phyloP scores from a whole-genome alignment of 352 stramenopile species.

The Globisporangium carolinianum region DNA sequence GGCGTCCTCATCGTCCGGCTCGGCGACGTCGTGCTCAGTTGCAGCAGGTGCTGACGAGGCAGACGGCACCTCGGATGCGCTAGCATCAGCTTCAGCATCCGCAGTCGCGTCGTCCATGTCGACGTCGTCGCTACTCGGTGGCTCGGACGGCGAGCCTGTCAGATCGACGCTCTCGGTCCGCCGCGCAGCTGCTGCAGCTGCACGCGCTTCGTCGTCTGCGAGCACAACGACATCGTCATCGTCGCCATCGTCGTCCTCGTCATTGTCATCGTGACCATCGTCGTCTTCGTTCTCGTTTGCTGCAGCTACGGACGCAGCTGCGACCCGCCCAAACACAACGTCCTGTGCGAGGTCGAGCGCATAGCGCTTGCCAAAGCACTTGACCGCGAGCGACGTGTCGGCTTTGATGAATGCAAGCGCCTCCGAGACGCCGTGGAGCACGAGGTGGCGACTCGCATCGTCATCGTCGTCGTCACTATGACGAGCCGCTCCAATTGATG shows the following conservation, averaged over 20 bases:
- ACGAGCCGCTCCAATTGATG: too few relatives aligned
- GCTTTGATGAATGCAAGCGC: slow-evolving; percentile 52
- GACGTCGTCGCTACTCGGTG: slow-evolving; percentile 1
- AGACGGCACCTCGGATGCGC: not conserved
- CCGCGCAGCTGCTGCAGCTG: not conserved
- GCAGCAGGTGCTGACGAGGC: not conserved
- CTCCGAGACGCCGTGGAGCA: slow-evolving; percentile 42
- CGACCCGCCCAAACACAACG: slow-evolving; percentile 22
- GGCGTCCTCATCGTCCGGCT: slow-evolving; percentile 2
- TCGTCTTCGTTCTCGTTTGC: too few relatives aligned
- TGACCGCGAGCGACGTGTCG: slow-evolving; percentile 33
- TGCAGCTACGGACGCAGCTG: not conserved
- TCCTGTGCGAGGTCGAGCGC: slow-evolving; percentile 35
- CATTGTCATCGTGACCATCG: not conserved
- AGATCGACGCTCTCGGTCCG: slow-evolving; percentile 1
- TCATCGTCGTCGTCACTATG: slow-evolving; percentile 5
- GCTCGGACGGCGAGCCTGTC: not conserved
- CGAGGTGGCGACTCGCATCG: slow-evolving; percentile 15
- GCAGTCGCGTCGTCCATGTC: not conserved
- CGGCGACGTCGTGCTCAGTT: not conserved
- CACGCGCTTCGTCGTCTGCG: slow-evolving; percentile 5
- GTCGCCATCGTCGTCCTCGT: not conserved
- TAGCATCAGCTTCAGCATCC: not conserved
- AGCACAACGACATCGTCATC: not conserved
- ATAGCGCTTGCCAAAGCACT: slow-evolving; percentile 71